Evolutionary conservation across 352 stramenopile species (phyloP), one percentile per base, ranked within the genome.

Genomic region (Lagenidium sp.): DNA sequence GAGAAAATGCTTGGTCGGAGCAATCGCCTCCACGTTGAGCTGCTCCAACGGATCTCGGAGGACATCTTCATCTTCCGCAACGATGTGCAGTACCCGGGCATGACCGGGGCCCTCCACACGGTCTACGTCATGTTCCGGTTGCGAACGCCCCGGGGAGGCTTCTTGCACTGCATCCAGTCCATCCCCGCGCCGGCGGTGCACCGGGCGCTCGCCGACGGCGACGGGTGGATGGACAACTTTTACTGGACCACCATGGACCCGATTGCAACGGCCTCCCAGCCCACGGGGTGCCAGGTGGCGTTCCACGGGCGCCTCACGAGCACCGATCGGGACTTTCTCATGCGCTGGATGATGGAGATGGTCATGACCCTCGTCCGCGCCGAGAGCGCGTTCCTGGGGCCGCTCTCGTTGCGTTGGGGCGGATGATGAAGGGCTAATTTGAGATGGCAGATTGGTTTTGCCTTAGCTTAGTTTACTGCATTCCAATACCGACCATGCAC

Each of bases 271-370:
- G 54, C 28, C 51, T 39, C 18, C 28, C 36, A 60, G 5, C 20
- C 30, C 28, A 55, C 35, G 5, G 53, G 53, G 18, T 55, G 34
- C 28, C 45, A 42, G 13, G 53, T 60, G 7, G 39, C 53, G 13
- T 60, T 60, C 30, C 47, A 41, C n/a, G 53, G 53, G 1, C 53
- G 54, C 23, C 54, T 60, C 29, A 55, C 53, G 5, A 60, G 53
- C 34, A 51, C n/a, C n/a, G n/a, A n/a, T n/a, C n/a, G n/a, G n/a
- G n/a, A n/a, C n/a, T n/a, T n/a, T n/a, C n/a, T n/a, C n/a, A n/a
- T n/a, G n/a, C n/a, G n/a, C n/a, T 83, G 73, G 73, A 53, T 85
- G 8, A 74, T 83, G 18, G 73, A 85, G 56, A 55, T 85, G 38
- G 68, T 80, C 36, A 58, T 76, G 37, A 60, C 53, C 18, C 40